A percentile compares a stretch with the other conserved stretches of the same genome.
phyloP scores from a whole-genome alignment of 805 yeast species.

The Teunomyces kruisii region DNA sequence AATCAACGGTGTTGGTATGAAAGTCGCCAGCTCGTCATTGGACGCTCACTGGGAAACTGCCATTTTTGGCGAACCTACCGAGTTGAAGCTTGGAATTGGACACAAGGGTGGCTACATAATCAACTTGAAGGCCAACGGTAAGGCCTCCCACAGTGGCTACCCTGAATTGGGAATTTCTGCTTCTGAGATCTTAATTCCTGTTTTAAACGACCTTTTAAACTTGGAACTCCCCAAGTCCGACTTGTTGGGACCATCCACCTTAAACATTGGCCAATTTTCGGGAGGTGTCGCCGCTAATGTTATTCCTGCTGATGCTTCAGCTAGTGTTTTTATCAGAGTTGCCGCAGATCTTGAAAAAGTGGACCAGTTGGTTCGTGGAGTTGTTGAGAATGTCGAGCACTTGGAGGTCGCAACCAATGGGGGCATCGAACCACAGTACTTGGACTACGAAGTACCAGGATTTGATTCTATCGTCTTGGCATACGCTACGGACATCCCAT shows the following conservation, averaged over 20 bases:
- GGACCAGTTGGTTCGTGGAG: conserved; percentile 30
- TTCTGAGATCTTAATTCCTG: conserved; percentile 51
- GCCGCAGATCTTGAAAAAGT: conserved; percentile 47
- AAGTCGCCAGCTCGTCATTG: conserved; percentile 36
- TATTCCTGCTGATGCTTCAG: conserved; percentile 57
- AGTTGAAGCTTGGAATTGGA: conserved; percentile 63
- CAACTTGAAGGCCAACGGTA: conserved; percentile 48
- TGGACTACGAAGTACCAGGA: conserved; percentile 64
- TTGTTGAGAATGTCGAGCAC: conserved; percentile 28
- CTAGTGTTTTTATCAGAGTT: conserved; percentile 52
- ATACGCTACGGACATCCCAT: conserved; percentile 46
- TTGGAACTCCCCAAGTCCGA: conserved; percentile 50
- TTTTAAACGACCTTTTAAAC: conserved; percentile 45
- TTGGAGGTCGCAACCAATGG: conserved; percentile 17
- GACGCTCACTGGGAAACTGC: conserved; percentile 56
- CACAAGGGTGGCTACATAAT: conserved; percentile 60
- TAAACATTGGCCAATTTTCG: conserved; percentile 56
- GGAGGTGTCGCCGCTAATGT: conserved; percentile 72
- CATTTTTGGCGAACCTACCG: conserved; percentile 77
- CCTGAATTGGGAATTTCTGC: conserved; percentile 70
- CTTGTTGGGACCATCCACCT: conserved; percentile 58
- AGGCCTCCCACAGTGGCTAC: conserved; percentile 66
- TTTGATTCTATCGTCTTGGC: conserved; percentile 54
- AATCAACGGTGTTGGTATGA: conserved; percentile 65
- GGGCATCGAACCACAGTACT: conserved; percentile 40